These are phyloP conservation scores for Stereum hirsutum DNA, from an alignment of 1,284 basidiomycete genomes.

Conservation along the genomic window DNA sequence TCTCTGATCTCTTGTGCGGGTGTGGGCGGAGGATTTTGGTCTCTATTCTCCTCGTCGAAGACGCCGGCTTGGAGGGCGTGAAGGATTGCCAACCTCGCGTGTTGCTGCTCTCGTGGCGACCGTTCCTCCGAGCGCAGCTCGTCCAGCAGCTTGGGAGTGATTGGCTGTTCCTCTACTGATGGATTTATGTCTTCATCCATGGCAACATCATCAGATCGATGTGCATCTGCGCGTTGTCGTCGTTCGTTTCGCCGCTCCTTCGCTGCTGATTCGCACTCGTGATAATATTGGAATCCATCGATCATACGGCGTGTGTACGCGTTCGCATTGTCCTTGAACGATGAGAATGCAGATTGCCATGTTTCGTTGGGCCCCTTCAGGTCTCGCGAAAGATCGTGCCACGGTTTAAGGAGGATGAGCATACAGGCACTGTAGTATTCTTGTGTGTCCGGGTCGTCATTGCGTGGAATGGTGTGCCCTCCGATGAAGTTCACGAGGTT, in stretches of 20 bases:
- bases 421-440: conserved; percentile 27
- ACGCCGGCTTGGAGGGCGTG: neutral
- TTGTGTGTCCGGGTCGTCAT: conserved; percentile 15
- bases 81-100: neutral
- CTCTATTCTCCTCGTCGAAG: neutral
- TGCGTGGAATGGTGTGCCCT: conserved; percentile 18
- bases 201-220: neutral
- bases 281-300: conserved; percentile 25
- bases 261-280: conserved; percentile 19
- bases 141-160: neutral
- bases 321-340: conserved; percentile 7
- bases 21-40: too few relatives aligned
- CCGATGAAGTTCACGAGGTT: conserved; percentile 25
- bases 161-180: neutral
- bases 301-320: conserved; percentile 11
- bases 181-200: neutral
- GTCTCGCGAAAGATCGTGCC: conserved; percentile 20
- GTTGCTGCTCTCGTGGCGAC: neutral
- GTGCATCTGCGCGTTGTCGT: neutral
- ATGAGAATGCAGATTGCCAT: conserved; percentile 18
- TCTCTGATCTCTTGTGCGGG: neutral
- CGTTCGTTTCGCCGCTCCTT: neutral
- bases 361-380: conserved; percentile 15
- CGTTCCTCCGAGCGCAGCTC: neutral
- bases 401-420: conserved; percentile 29